Base-by-base conservation (phyloP, 2,329 filamentous ascomycete species). In the Microdochium paspali region DNA sequence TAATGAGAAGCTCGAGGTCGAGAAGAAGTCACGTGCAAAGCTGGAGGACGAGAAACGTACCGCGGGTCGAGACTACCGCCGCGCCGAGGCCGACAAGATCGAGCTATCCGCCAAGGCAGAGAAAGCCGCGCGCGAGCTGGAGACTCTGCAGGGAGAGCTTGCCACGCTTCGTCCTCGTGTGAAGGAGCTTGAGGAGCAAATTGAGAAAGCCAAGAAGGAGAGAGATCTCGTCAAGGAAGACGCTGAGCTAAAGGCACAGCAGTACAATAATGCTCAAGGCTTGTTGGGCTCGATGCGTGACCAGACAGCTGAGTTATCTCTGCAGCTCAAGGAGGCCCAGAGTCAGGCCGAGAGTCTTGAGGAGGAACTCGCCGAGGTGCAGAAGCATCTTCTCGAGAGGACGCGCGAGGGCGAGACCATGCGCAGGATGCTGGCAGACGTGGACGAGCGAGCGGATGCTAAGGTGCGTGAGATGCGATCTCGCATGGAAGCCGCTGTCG, bases 351-450 rank as follows among this genome's bases (percentile, higher is more conserved):
- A 96, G 59, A 87, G 84, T 49, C 71, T 97, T 1, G 91, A 96
- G 59, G 93, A 98, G 66, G 93, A 98, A 64, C 74, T 97, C 1
- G 80, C 82, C 1, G 93, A 98, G 65, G 85, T 90, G 3, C 90
- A 95, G 61, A 80, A 88, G 49, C 77, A 96, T 51, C 76, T 98
- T 2, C 82, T 80, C 46, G 93, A 98, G 65, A 83, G 93, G 24
- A 91, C 88, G 3, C 81, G 93, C 40, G 93, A 98, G 66, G 87
- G 83, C 24, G 91, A 97, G 69, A 96, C 89, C 1, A 97, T 98
- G 90, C 82, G 93, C 28, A 77, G 90, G 44, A 75, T 97, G 50
- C 72, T 98, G 12, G 84, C 84, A 15, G 91, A 97, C 54, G 87
- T 90, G 9, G 89, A 97, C 62, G 80, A 85, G 50, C 78, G 87